Evolutionary conservation across 164 flowering plant species (phyloP), one percentile per base, ranked within the genome.

Genomic region (Hamamelis virginiana): DNA sequence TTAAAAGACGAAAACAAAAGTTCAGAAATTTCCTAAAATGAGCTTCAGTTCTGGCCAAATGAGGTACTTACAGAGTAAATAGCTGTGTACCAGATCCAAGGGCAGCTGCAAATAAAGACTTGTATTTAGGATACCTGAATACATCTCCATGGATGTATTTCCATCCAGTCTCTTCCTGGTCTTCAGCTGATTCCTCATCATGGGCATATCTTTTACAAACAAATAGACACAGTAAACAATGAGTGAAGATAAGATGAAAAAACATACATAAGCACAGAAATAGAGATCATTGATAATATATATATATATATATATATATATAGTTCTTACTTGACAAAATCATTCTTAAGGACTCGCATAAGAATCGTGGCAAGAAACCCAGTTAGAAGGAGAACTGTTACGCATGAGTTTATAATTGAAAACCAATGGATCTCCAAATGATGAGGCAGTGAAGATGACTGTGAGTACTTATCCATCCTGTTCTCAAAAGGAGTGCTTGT

Each of bases 391-490:
- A 69, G 57, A 28, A 69, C 65, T 45, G 65, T 69, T n/a, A 69
- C 65, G 46, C 72, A 69, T 47, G 72, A 69, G 21, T 69, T 69
- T 22, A 59, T 69, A 52, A 63, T 70, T 8, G 73, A 70, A 41
- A 62, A 62, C 73, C 73, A 70, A 57, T 57, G 70, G 38, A 33
- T 33, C 41, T 33, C 41, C 41, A 68, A 67, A 56, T 67, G 70
- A 19, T 51, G 72, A 14, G 72, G 72, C 66, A 69, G 18, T 10
- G 72, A 61, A 4, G 72, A 69, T 19, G 66, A 50, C 46, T 48
- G 73, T 15, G 73, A 70, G 60, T 70, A 70, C 38, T 70, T 70
- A 21, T 70, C 73, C 73, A 70, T 70, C 60, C 73, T 70, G 59
- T 70, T 70, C 61, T 70, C 67, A 70, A 45, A 69, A 16, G 65